Evolutionary conservation across 2,329 filamentous ascomycete species (phyloP).

Genomic region (Aspergillus terreus): DNA sequence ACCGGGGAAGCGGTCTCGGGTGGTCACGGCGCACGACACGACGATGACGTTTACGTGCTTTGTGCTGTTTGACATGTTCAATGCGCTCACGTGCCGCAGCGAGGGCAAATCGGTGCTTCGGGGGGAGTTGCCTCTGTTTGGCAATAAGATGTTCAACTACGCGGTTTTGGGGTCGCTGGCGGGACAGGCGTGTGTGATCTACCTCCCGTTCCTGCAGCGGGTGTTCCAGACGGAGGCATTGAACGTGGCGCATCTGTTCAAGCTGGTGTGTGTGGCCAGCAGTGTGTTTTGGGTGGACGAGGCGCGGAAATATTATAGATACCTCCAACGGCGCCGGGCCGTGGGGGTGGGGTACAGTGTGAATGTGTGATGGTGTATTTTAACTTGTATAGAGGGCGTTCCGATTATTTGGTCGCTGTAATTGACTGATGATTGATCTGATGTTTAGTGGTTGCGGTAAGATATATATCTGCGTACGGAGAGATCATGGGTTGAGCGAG

Average conservation of each 20-base stretch:
- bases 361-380: conserved; percentile 29
- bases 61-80: conserved; percentile 99
- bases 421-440: background rate
- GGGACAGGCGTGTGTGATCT: conserved; percentile 88
- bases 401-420: background rate
- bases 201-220: conserved; percentile 87
- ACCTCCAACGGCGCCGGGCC: conserved; percentile 27
- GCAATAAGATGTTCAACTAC: conserved; percentile 95
- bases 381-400: conserved; percentile 6
- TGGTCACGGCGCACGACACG: conserved; percentile 87
- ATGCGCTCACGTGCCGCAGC: conserved; percentile 87
- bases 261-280: conserved; percentile 73
- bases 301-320: conserved; percentile 65
- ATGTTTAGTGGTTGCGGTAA: background rate
- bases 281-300: conserved; percentile 96
- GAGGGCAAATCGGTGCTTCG: conserved; percentile 84
- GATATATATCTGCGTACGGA: too few relatives aligned
- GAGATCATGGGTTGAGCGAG: too few relatives aligned
- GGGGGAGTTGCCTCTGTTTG: conserved; percentile 77
- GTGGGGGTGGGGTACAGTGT: conserved; percentile 39
- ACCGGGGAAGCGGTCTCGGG: conserved; percentile 45
- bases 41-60: conserved; percentile 99
- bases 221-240: conserved; percentile 95
- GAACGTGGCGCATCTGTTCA: conserved; percentile 66
- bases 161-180: conserved; percentile 80